Evolutionary conservation across 2,329 filamentous ascomycete species (phyloP), one percentile per base, ranked within the genome.

Genomic region (Colletotrichum siamense): DNA sequence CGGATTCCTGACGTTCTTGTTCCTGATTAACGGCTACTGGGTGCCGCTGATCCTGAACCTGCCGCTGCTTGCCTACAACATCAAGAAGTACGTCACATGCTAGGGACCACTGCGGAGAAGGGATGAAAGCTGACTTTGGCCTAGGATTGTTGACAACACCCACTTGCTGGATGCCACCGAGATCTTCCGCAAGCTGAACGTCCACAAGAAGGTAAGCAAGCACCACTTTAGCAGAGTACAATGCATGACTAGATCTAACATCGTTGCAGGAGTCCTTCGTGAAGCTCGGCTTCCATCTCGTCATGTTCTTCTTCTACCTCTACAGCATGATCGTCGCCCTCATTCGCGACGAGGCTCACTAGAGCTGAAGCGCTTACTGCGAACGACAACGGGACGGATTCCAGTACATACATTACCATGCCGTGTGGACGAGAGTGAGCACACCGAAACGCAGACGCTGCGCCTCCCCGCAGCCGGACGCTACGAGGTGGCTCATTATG

Each of bases 291-390:
- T 99, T 99, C 91, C 97, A 99, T 87, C 90, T 99, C 77, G 87
- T 99, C 88, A 98, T 99, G 96, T 99, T 99, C 92, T 99, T 99
- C 93, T 99, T 99, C 92, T 99, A 99, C 89, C 94, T 99, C 73
- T 98, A 98, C 92, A 98, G 95, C 93, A 98, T 97, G 95, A 97
- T 97, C 81, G 96, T 98, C 79, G 96, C 97, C 80, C 91, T 99
- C 78, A 99, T 99, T 89, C 94, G 94, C 83, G 97, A 99, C 86
- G 97, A 99, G 88, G 92, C 94, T 77, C 92, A 96, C 87, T 98
- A 94, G 22, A 24, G 64, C 22, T 59, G 26, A 63, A 24, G n/a
- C 18, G 26, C n/a, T 26, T 59, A 62, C 63, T 67, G 52, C 75
- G 71, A 36, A 75, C 71, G 44, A 77, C 44, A 62, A 76, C 68